Conservation (phyloP, 1,284 basidiomycete genomes). For the Ustilago curta region DNA sequence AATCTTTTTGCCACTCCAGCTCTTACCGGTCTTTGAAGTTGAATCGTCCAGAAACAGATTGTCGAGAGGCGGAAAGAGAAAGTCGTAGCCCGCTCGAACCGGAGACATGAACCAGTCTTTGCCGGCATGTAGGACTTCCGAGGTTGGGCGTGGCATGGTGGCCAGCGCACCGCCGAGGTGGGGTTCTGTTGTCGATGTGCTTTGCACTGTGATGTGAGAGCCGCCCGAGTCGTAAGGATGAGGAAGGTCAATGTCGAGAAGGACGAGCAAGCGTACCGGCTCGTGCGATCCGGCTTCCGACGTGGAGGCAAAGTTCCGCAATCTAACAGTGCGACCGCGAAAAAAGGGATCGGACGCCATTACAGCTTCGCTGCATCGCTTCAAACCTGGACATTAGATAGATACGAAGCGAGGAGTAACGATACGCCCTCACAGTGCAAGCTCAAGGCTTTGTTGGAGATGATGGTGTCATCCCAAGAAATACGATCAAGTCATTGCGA, state of each 20-base stretch:
- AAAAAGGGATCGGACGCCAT: too few relatives aligned
- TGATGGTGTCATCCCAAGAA: too few relatives aligned
- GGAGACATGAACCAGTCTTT: constrained; percentile 32
- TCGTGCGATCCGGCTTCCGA: constrained; percentile 17
- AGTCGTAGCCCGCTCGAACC: constrained; percentile 33
- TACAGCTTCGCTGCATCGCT: too few relatives aligned
- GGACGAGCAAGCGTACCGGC: neutral
- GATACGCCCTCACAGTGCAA: too few relatives aligned
- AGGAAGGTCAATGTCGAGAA: neutral
- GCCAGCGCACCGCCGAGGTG: neutral
- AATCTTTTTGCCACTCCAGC: neutral
- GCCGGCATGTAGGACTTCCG: constrained; percentile 22
- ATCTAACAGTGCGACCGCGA: too few relatives aligned
- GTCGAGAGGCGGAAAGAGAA: constrained; percentile 48
- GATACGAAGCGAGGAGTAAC: too few relatives aligned
- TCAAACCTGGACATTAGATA: too few relatives aligned
- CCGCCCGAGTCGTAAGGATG: neutral
- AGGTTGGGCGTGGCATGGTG: constrained; percentile 30
- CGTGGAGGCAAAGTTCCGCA: constrained; percentile 1
- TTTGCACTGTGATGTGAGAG: neutral
- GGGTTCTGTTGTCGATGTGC: neutral
- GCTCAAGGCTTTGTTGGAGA: too few relatives aligned
- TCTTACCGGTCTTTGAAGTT: neutral
- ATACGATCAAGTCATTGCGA: too few relatives aligned
- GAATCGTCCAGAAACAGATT: constrained; percentile 11